Conservation (phyloP, 148 eudicot species). For the Persicaria tinctoria region DNA sequence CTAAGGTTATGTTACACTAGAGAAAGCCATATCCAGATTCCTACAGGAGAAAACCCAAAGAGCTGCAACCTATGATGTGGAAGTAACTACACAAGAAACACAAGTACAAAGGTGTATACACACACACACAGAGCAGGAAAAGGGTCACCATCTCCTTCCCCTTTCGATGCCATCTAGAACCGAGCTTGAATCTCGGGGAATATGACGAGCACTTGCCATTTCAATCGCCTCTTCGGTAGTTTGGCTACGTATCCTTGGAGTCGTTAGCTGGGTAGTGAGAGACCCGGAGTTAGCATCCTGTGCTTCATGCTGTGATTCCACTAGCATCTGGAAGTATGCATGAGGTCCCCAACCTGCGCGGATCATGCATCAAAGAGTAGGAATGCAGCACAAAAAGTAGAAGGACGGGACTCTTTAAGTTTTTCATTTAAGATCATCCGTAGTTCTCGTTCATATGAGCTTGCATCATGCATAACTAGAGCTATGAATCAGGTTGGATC, state of each 20-base stretch:
- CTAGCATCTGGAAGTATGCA: conserved; percentile 65
- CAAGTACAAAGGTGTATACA: conserved; percentile 1
- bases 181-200: conserved; percentile 27
- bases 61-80: background rate
- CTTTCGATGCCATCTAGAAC: conserved; percentile 31
- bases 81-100: background rate
- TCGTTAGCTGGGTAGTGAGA: background rate
- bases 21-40: background rate
- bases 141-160: conserved; percentile 29
- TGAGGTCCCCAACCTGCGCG: conserved; percentile 86
- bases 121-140: background rate
- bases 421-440: too few species aligned
- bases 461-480: background rate
- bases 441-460: background rate
- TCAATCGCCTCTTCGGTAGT: background rate
- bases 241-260: background rate
- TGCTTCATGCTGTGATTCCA: conserved; percentile 30
- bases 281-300: conserved; percentile 4
- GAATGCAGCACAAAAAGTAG: background rate
- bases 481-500: background rate
- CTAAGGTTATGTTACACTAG: background rate
- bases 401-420: background rate
- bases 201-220: conserved; percentile 19
- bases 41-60: background rate
- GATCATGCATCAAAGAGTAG: background rate